Evolutionary conservation across 306 rosid species (phyloP), one percentile per base, ranked within the genome.

Genomic region (Prosopis cineraria): DNA sequence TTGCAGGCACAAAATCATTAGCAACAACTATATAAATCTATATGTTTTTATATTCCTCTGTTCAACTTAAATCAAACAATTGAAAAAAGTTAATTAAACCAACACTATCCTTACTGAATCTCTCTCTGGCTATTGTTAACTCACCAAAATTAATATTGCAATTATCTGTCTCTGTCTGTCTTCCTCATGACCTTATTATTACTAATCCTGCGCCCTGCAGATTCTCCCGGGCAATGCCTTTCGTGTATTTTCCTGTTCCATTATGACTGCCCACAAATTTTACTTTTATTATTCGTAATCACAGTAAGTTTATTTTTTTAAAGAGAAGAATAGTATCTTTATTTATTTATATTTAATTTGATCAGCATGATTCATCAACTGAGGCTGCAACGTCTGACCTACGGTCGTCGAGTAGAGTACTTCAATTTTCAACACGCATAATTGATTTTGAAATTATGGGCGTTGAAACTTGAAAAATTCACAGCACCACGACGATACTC

Each of bases 1-100:
- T 78, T 66, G 67, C 74, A 43, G 80, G 33, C 43, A 74, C 66
- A 50, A 65, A 70, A 85, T 55, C 66, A 74, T 83, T 59, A 78
- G 48, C 74, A 8, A 34, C 22, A 83, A 74, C 73, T 30, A 30
- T 29, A 16, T 55, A 55, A 16, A 16, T 62, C 0, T 31, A 2
- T 62, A 19, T 17, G 7, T 29, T 1, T 19, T 0, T 25, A 0
- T 11, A 4, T 7, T 3, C 17, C 19, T 60, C 67, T 3, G 20
- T 31, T 3, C 70, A 37, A 19, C 7, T 10, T 11, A 5, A 55
- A 53, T 65, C 59, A 70, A 69, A 50, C 62, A n/a, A 59, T 16
- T 72, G 62, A 62, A 50, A 53, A 25, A 40, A 70, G 24, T 41
- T 24, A 64, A 53, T 60, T 63, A 63, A 66, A 78, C 76, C 76